These are phyloP conservation scores for Acrodontium crateriforme DNA, from an alignment of 2,329 filamentous ascomycete genomes.

Conservation along the genomic window DNA sequence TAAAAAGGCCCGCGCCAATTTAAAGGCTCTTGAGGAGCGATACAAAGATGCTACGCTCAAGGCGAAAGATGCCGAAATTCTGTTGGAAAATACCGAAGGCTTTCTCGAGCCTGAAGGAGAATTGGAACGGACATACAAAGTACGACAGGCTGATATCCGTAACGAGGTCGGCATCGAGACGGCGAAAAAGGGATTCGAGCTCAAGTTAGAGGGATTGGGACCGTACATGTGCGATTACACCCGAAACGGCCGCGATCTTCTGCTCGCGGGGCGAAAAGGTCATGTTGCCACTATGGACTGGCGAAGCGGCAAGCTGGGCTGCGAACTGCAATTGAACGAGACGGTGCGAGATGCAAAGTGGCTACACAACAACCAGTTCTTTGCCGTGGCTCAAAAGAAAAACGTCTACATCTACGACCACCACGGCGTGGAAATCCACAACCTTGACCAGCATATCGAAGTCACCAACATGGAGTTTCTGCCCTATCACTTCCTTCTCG, in stretches of 20 bases:
- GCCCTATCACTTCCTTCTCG: slow-evolving; percentile 88
- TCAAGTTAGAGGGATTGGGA: slow-evolving; percentile 68
- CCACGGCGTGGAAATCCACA: slow-evolving; percentile 83
- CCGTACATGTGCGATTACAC: slow-evolving; percentile 86
- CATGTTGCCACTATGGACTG: slow-evolving; percentile 96
- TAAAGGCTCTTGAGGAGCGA: slow-evolving; percentile 67
- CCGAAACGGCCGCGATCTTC: slow-evolving; percentile 70
- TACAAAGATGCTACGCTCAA: slow-evolving; percentile 68
- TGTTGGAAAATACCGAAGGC: slow-evolving; percentile 73
- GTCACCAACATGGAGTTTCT: slow-evolving; percentile 90
- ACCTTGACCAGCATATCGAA: slow-evolving; percentile 78
- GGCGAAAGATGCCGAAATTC: slow-evolving; percentile 89
- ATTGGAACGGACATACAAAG: slow-evolving; percentile 83
- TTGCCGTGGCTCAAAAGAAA: slow-evolving; percentile 92
- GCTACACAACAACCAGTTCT: slow-evolving; percentile 89
- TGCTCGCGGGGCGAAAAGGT: slow-evolving; percentile 80
- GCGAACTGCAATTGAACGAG: slow-evolving; percentile 81
- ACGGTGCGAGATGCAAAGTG: slow-evolving; percentile 81
- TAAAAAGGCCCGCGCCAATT: slow-evolving; percentile 74
- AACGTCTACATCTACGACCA: slow-evolving; percentile 94
- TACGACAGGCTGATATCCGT: slow-evolving; percentile 75
- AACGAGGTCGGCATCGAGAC: slow-evolving; percentile 64
- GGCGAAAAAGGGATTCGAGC: slow-evolving; percentile 83
- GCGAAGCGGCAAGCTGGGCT: slow-evolving; percentile 79
- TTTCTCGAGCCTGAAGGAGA: slow-evolving; percentile 81